A percentile compares a stretch with the other conserved stretches of the same genome.
These are phyloP conservation scores for Pestalotiopsis sp. DNA, from an alignment of 2,329 filamentous ascomycete genomes.

Conservation along the genomic window DNA sequence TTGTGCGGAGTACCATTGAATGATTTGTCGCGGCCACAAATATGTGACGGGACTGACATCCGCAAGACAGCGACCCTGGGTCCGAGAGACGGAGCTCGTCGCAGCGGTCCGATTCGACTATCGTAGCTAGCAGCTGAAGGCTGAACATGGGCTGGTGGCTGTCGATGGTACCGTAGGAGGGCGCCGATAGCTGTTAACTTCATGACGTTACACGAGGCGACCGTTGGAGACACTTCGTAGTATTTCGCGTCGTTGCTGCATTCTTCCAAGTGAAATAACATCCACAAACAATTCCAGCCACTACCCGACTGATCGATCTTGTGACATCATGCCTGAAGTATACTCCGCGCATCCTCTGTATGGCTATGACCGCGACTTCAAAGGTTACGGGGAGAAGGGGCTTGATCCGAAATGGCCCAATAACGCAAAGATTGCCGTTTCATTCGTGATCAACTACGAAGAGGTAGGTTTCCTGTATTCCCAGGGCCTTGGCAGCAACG, in stretches of 20 bases:
- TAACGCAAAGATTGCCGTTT: conserved; percentile 43
- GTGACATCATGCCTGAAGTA: conserved; percentile 25
- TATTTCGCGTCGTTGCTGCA: neutral
- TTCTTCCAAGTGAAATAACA: neutral
- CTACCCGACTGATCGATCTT: neutral
- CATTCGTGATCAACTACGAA: conserved; percentile 48
- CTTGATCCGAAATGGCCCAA: conserved; percentile 41
- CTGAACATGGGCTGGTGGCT: neutral
- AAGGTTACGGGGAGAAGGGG: conserved; percentile 42
- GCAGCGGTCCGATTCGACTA: neutral
- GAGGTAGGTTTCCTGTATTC: conserved; percentile 28
- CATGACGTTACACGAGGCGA: neutral
- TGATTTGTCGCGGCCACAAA: neutral
- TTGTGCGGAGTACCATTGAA: neutral
- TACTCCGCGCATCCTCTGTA: conserved; percentile 31
- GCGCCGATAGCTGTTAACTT: neutral
- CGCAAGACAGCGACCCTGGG: neutral
- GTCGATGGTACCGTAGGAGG: neutral
- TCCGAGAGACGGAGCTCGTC: neutral
- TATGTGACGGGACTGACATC: neutral
- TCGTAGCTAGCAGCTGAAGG: neutral
- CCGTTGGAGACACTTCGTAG: neutral
- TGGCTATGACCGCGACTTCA: conserved; percentile 32
- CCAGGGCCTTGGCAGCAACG: neutral
- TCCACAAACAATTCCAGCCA: neutral